Base-by-base conservation (phyloP, 768 basidiomycete genomes). In the Pleurotus giganteus region DNA sequence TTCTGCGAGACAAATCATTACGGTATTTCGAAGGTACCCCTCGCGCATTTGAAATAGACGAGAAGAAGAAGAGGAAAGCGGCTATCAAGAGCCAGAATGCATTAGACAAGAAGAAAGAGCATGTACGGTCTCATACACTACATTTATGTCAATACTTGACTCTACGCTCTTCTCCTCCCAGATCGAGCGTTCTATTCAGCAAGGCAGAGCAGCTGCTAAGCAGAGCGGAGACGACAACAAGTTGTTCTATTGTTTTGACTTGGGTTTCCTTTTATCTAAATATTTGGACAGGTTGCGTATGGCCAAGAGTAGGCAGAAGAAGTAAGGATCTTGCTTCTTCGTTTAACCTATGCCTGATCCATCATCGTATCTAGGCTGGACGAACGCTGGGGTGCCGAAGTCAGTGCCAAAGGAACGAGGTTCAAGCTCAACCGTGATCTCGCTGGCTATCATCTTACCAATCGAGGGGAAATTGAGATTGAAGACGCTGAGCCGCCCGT, bases 171-270 rank as follows among this genome's bases (percentile, higher is more conserved):
- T 19, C 11, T 26, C 5, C 34, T 13, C 9, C 9, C 69, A 76
- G 60, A 82, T 87, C 41, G 74, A 81, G 61, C 74, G 75, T 3
- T 78, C 80, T 21, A 88, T 88, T 29, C 74, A 77, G 32, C 74
- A 75, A 47, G 80, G 76, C 8, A 69, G 76, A 1, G 71, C 73
- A 47, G 71, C 73, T 5, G 83, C 83, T 1, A 83, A 77, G 59
- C 72, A 76, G 31, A 80, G 81, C 0, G 84, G 84, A 0, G 84
- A 86, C 58, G 84, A 86, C 49, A 86, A 86, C 58, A 74, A 79
- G 43, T 63, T 7, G n/a, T 17, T 34, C 8, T 7, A 12, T 41
- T 5, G 9, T 7, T 13, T 41, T 41, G n/a, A 9, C 5, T n/a
- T 9, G 17, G 39, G 8, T 41, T n/a, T 5, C 6, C n/a, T 29